Evolutionary conservation across 331 rosid species (phyloP), one percentile per base, ranked within the genome.

Genomic region (Pyrus hybrid): DNA sequence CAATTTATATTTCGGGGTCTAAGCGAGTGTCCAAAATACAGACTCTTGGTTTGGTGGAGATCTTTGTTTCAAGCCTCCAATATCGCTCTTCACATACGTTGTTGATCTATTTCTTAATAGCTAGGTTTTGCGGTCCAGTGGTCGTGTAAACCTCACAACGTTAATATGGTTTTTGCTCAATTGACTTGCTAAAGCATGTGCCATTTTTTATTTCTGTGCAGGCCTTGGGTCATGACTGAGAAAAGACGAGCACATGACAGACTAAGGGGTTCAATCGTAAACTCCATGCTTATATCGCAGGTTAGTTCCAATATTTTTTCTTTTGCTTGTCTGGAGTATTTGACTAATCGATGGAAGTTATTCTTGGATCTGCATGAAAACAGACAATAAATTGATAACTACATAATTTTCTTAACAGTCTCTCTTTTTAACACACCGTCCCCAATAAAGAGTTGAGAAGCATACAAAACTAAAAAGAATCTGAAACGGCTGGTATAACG

Each of bases 161-260:
- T 28, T 63, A 14, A 56, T 20, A 12, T 45, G 30, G 32, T 61
- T 23, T 25, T 61, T 23, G 13, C 1, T 4, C 20, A 60, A 25
- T 68, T 22, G 23, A 29, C 66, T 45, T 30, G 14, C 60, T 37
- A 33, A 18, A 1, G 10, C 32, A 43, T 33, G 54, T 68, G 47
- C 60, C 17, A 9, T 68, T 61, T 43, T 73, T 18, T 79, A 22
- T 74, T 76, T 57, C 41, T 83, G 80, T 78, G 49, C 90, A 93
- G 98, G 86, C 97, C 98, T 35, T 91, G 92, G 97, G 88, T 87
- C 63, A 68, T 89, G 66, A 79, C 79, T 30, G 93, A 83, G 66
- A 82, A 70, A 70, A 28, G 67, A 62, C 72, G 65, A 4, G 86
- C 86, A 32, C 77, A 41, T 17, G 67, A 83, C 54, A 20, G 76